These are phyloP conservation scores for Ogataea chonburiensis DNA, from an alignment of 805 yeast species.

Conservation along the genomic window DNA sequence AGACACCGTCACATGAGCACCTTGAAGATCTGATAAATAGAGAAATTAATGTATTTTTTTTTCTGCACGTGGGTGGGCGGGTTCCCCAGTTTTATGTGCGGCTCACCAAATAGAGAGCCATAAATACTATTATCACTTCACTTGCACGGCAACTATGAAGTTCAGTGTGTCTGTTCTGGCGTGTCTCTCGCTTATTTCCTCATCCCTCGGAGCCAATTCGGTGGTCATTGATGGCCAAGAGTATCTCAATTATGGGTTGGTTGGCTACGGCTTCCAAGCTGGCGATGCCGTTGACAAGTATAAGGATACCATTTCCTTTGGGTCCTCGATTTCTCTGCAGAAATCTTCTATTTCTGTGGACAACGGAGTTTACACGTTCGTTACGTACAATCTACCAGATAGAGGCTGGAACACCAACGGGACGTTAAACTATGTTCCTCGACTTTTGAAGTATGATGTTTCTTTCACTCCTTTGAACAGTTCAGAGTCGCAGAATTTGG, in stretches of 20 bases:
- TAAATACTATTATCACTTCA: too few species aligned
- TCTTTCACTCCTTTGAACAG: conserved; percentile 26
- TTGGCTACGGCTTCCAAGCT: conserved; percentile 30
- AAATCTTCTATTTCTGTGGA: conserved; percentile 23
- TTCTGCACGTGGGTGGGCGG: conserved; percentile 8
- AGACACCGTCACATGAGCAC: conserved; percentile 49
- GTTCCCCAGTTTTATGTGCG: too few species aligned
- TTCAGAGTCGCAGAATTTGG: conserved; percentile 23
- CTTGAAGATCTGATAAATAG: conserved; percentile 29
- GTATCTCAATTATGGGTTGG: conserved; percentile 29
- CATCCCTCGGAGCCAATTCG: conserved; percentile 19
- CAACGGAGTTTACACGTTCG: conserved; percentile 29
- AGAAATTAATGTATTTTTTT: conserved; percentile 1
- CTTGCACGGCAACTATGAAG: too few species aligned
- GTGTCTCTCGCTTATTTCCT: conserved; percentile 11
- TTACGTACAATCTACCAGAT: conserved; percentile 33
- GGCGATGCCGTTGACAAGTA: conserved; percentile 30
- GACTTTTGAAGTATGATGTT: conserved; percentile 28
- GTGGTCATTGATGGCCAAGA: conserved; percentile 25
- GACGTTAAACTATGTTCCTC: conserved; percentile 29
- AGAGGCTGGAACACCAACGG: conserved; percentile 37
- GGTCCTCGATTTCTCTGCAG: conserved; percentile 31
- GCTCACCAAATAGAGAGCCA: too few species aligned
- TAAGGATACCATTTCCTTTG: conserved; percentile 34
- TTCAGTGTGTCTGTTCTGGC: conserved; percentile 2